Base-by-base conservation (phyloP, 2,329 filamentous ascomycete species). In the Penicillium frequentans region DNA sequence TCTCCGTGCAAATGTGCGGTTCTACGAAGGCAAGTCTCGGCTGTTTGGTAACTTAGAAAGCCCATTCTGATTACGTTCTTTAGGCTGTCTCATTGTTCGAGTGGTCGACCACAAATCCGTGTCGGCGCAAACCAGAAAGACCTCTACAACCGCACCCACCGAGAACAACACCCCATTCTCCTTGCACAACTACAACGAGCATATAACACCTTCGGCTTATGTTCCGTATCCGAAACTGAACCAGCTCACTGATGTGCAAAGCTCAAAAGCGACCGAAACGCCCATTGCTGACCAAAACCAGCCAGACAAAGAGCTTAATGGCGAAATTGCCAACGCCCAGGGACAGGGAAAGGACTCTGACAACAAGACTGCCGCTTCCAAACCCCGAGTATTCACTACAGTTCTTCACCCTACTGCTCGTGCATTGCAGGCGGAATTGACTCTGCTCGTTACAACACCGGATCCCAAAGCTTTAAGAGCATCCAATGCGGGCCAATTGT, bases 181-280 rank as follows among this genome's bases (percentile, higher is more conserved):
- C 0, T 88, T 99, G 45, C 93, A 99, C 74, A 96, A 96, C 72
- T 90, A 93, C 72, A 96, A 92, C 68, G 87, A 87, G 59, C 95
- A 91, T 68, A 82, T 98, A 48, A 97, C 93, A 0, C 95, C 93
- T 0, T 98, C 95, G 0, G 86, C 93, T 0, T 92, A 89, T 70
- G 90, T 86, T 0, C 87, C 91, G 0, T 96, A 88, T 70, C 91
- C 88, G 16, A 75, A 74, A 49, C 74, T 75, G 49, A 75, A 70
- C 55, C 73, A 75, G 51, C 66, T 73, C 31, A 44, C 65, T 8
- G 60, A 70, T 7, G 69, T 68, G 39, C 58, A 68, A 49, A 56
- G 52, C 29, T 49, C 67, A 21, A 73, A 73, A 57, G 21, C 63
- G 14, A 62, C 69, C 10, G 57, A 65, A n/a, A 46, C 65, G 7